Percentiles rank a stretch among this genome's conserved stretches.
phyloP scores from a whole-genome alignment of 768 basidiomycete species.

The Termitomyces eurrhizus region DNA sequence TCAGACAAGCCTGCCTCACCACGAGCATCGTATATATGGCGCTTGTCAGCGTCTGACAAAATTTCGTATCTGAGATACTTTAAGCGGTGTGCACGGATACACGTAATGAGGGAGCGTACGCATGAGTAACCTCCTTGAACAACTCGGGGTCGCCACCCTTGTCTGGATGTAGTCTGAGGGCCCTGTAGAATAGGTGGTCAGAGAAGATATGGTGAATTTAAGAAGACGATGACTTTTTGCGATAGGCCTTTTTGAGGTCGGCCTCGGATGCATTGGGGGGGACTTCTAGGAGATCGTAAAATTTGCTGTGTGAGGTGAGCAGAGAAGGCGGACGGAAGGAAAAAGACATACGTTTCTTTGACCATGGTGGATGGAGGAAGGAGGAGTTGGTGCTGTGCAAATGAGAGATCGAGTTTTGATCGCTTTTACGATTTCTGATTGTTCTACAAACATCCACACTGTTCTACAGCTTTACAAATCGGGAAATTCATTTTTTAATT shows the following conservation, averaged over 20 bases:
- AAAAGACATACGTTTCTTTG: constrained; percentile 55
- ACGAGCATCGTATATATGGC: constrained; percentile 79
- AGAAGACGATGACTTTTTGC: constrained; percentile 67
- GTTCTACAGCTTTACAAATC: constrained; percentile 38
- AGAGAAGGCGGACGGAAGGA: constrained; percentile 1
- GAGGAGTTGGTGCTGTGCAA: constrained; percentile 15
- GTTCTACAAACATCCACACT: constrained; percentile 41
- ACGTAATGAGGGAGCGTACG: constrained; percentile 49
- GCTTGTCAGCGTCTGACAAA: constrained; percentile 82
- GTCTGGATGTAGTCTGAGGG: constrained; percentile 83
- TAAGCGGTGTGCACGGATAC: constrained; percentile 6
- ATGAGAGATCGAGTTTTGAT: constrained; percentile 15
- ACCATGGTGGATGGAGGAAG: constrained; percentile 46
- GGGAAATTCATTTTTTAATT: constrained; percentile 22
- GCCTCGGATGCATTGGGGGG: constrained; percentile 70
- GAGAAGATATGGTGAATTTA: constrained; percentile 4
- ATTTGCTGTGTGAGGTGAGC: constrained; percentile 53
- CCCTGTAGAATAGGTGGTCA: constrained; percentile 40
- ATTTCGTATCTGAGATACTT: constrained; percentile 72
- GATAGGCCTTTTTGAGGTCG: constrained; percentile 94
- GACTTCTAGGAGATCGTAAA: constrained; percentile 91
- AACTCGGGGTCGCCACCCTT: constrained; percentile 95
- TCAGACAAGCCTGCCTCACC: constrained; percentile 91
- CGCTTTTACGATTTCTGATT: constrained; percentile 33
- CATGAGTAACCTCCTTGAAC: constrained; percentile 97